Conservation (phyloP, 2,329 filamentous ascomycete species). For the Colletotrichum sp. region DNA sequence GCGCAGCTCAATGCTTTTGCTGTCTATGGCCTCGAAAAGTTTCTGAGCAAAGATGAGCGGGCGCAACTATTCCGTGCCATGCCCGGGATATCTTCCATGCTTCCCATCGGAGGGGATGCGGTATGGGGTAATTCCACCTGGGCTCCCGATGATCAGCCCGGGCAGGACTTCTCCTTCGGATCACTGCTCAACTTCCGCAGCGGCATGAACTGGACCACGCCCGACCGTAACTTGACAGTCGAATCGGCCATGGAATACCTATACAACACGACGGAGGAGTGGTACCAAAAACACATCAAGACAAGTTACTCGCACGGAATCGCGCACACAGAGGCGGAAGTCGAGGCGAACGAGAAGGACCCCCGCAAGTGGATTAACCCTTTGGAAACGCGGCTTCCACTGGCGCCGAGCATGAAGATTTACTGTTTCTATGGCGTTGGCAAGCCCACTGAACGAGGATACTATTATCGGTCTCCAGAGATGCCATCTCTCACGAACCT, state of each 20-base stretch:
- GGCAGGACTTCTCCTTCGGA: slow-evolving; percentile 76
- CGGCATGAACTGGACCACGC: slow-evolving; percentile 66
- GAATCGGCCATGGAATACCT: slow-evolving; percentile 79
- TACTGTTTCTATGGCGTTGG: slow-evolving; percentile 98
- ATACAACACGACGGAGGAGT: slow-evolving; percentile 77
- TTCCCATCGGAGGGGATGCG: slow-evolving; percentile 89
- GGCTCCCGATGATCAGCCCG: slow-evolving; percentile 85
- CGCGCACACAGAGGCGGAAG: slow-evolving; percentile 78
- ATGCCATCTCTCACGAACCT: slow-evolving; percentile 67
- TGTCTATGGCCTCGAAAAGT: slow-evolving; percentile 96
- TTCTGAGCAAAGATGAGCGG: slow-evolving; percentile 87
- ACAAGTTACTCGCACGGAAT: slow-evolving; percentile 87
- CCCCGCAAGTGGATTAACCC: slow-evolving; percentile 93
- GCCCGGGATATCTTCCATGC: slow-evolving; percentile 96
- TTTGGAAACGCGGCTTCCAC: slow-evolving; percentile 83
- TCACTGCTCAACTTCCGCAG: slow-evolving; percentile 83
- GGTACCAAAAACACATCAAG: slow-evolving; percentile 79
- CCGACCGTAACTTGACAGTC: slow-evolving; percentile 80
- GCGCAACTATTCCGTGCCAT: slow-evolving; percentile 95
- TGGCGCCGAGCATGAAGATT: slow-evolving; percentile 89
- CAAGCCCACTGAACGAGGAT: slow-evolving; percentile 90
- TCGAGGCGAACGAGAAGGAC: slow-evolving; percentile 81
- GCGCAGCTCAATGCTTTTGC: slow-evolving; percentile 96
- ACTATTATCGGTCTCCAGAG: slow-evolving; percentile 82
- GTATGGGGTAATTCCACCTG: slow-evolving; percentile 92